Base-by-base conservation (phyloP, 352 stramenopile species). In the Phytophthora megakarya region DNA sequence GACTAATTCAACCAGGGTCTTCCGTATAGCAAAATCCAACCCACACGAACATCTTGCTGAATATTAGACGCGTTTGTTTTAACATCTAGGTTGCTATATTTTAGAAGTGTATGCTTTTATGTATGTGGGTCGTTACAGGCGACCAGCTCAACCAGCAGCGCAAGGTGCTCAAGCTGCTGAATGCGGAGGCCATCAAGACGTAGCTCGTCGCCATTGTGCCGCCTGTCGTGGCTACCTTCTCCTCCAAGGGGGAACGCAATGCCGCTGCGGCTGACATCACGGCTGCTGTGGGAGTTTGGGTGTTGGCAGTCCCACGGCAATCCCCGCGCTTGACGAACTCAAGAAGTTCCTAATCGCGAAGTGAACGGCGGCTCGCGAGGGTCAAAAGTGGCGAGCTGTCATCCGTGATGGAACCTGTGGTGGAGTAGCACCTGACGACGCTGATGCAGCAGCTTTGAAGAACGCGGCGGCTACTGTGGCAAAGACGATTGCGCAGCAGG, bases 371-470 rank as follows among this genome's bases (percentile, higher is more conserved):
- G 60, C 72, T 13, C 83, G 83, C 15, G 80, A 92, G 56, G 80
- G 83, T 1, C 51, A 78, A 78, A 44, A 78, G 67, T 46, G 62
- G 87, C 16, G 47, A 61, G 33, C 51, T 90, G n/a, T 70, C 72
- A 13, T 68, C 61, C n/a, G 73, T 79, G 5, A 65, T 89, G 30
- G 82, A 92, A 61, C 77, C 80, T 2, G 52, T 90, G 35, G 49
- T 88, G 18, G 73, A 89, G 11, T 71, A 87, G 49, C 66, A 80
- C 46, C 55, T 92, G 25, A 46, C 71, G 19, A 38, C 30, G 1
- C 77, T 92, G 40, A 80, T 89, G 62, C 75, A 86, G 65, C 77
- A 77, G 70, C 47, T 0, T 73, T 92, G 22, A 84, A 86, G 38
- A 66, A 78, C 28, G 73, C 73, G 0, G 79, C 76, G 6, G 55